phyloP scores from a whole-genome alignment of 805 yeast genomes.

The Pichia nanzhaoensis region DNA sequence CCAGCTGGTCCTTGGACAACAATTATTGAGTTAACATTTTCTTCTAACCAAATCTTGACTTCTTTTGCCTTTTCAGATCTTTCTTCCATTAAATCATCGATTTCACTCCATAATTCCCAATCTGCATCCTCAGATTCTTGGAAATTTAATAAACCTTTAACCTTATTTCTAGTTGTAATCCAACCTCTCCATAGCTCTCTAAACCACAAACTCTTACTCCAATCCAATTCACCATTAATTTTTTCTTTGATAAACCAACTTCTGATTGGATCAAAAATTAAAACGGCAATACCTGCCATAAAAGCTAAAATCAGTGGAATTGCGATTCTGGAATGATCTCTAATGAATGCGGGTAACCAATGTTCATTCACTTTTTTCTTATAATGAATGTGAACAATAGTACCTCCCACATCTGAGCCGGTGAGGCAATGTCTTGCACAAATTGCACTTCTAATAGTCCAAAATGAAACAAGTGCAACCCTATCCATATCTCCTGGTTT shows the following conservation, averaged over 20 bases:
- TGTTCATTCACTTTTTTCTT: constrained; percentile 49
- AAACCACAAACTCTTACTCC: constrained; percentile 26
- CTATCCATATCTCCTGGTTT: constrained; percentile 44
- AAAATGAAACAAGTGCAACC: constrained; percentile 49
- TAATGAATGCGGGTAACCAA: constrained; percentile 48
- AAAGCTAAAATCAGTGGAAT: constrained; percentile 76
- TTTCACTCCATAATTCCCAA: constrained; percentile 17
- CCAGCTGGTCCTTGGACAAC: constrained; percentile 92
- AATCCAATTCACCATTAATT: constrained; percentile 53
- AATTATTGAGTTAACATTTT: constrained; percentile 85
- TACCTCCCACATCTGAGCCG: constrained; percentile 59
- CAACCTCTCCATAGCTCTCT: constrained; percentile 31
- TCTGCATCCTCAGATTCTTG: constrained; percentile 12
- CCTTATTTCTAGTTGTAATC: constrained; percentile 22
- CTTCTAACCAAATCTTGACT: constrained; percentile 72
- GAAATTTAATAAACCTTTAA: constrained; percentile 21
- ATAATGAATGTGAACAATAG: constrained; percentile 70
- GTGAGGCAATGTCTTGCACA: constrained; percentile 88
- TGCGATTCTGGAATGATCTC: constrained; percentile 74
- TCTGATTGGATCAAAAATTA: constrained; percentile 90
- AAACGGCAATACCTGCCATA: constrained; percentile 72
- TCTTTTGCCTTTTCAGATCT: constrained; percentile 62
- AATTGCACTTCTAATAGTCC: constrained; percentile 58
- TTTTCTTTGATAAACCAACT: constrained; percentile 70
- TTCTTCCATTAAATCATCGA: constrained; percentile 53